Evolutionary conservation across 257 asterid species (phyloP), one percentile per base, ranked within the genome.

Genomic region (Eucommia ulmoides): DNA sequence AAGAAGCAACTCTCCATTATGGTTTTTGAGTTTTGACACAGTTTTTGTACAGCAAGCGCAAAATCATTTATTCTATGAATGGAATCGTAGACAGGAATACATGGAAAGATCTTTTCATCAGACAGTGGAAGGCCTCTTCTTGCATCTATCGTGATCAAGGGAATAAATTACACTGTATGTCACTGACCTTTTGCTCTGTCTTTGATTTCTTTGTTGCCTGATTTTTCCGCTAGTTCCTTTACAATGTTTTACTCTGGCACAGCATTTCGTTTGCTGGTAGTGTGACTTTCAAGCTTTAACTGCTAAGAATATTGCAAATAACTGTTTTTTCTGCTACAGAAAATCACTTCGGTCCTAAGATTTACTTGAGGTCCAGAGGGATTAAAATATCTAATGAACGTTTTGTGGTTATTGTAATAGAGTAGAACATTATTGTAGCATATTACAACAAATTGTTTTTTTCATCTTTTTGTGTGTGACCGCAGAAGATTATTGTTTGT

Each of bases 91-190:
- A 58, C 73, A 51, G 78, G 82, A 61, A 56, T 75, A 24, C 82
- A 75, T 19, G 82, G 82, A 47, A 62, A 63, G 58, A 49, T 71
- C 23, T 65, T 71, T 59, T 71, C 82, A 65, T 67, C 78, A 23
- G 65, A 71, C 54, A 41, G 20, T 24, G 78, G 82, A 41, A 65
- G 51, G 51, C 82, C 73, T 62, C 55, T 75, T 53, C 64, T 75
- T 52, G 82, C 82, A 11, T 52, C 65, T 49, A 64, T 75, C 22
- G 41, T 65, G 22, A 55, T 75, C 29, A 55, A 59, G 22, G 82
- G 82, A 45, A 53, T 75, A 56, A 72, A 75, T 61, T 59, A 65
- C 60, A 64, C 68, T 60, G 82, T 74, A 62, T 19, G 53, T 35
- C 35, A n/a, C n/a, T n/a, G n/a, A n/a, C n/a, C n/a, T n/a, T n/a